Evolutionary conservation across 2,329 filamentous ascomycete species (phyloP), one percentile per base, ranked within the genome.

Genomic region (Fusarium musae): DNA sequence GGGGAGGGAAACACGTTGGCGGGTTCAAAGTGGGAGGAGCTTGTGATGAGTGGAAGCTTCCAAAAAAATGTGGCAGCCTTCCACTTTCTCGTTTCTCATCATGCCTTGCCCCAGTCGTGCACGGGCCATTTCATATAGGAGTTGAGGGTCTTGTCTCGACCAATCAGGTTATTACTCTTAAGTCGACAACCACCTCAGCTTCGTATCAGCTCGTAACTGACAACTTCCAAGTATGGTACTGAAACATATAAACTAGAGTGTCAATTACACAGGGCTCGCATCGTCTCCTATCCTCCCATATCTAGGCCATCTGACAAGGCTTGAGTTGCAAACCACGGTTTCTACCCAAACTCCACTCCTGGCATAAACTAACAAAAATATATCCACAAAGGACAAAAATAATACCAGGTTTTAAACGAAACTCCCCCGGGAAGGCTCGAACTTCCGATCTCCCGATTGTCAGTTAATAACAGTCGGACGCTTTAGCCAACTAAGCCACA

Each of bases 41-140:
- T 53, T 79, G 82, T 83, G 78, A 69, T 78, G 74, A 80, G 75
- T 78, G 73, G 80, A 77, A 85, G 84, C 84, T 85, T 83, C 84
- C 76, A 84, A 85, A 86, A 53, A 86, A 85, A 83, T 85, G 82
- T 83, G 83, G 83, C 81, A 84, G 84, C 84, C 84, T 85, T 81
- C 58, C 34, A 36, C 49, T 64, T 63, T 60, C 61, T 63, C 46
- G 40, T 71, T 73, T 70, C 69, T 73, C 75, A 68, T 72, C 73
- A 74, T 76, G 70, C 62, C 75, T 78, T 75, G 70, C 72, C 76
- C 74, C 75, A 73, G 68, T 66, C 54, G 73, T 46, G 79, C 78
- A 80, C 79, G 77, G 78, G 54, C 77, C 79, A 79, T n/a, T 40
- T 40, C 30, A 19, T 36, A 44, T 39, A 50, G 68, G 49, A 61